Percentiles rank a stretch among this genome's conserved stretches.
Evolutionary conservation across 2,329 filamentous ascomycete species (phyloP).

Genomic region (Exophiala bonariae): DNA sequence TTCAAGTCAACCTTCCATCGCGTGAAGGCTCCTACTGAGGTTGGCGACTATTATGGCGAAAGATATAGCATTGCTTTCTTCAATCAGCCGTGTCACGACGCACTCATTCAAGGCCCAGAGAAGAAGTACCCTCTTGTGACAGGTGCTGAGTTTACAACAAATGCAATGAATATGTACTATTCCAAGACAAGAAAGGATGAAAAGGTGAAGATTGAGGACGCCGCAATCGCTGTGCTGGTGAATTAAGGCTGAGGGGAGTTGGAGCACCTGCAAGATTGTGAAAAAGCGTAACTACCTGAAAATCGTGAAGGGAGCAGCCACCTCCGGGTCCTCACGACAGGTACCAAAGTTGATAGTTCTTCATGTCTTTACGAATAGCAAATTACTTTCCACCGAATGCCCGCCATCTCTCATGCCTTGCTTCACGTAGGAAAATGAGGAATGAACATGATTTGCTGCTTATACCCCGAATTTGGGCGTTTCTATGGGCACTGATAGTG

Average conservation of each 20-base stretch:
- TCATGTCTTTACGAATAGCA: no score
- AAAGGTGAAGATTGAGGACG: conserved; percentile 2
- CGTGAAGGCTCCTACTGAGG: conserved; percentile 60
- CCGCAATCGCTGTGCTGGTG: neutral
- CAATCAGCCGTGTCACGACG: conserved; percentile 62
- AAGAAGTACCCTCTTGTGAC: conserved; percentile 64
- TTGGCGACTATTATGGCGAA: conserved; percentile 55
- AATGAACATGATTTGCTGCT: no score
- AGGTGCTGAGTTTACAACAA: conserved; percentile 59
- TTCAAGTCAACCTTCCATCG: conserved; percentile 67
- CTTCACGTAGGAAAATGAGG: no score
- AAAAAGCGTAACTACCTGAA: no score
- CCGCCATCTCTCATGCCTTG: no score
- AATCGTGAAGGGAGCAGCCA: no score
- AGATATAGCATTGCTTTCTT: conserved; percentile 67
- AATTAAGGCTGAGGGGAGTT: neutral
- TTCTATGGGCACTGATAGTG: no score
- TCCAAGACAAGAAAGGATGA: conserved; percentile 49
- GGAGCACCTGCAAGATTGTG: neutral
- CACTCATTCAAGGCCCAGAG: conserved; percentile 58
- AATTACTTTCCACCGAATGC: no score
- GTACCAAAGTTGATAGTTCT: no score
- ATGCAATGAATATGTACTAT: conserved; percentile 59
- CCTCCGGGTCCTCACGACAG: no score
- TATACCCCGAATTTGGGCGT: no score